A percentile compares a stretch with the other conserved stretches of the same genome.
These are phyloP conservation scores for Nemania serpens DNA, from an alignment of 2,329 filamentous ascomycete species.

Conservation along the genomic window DNA sequence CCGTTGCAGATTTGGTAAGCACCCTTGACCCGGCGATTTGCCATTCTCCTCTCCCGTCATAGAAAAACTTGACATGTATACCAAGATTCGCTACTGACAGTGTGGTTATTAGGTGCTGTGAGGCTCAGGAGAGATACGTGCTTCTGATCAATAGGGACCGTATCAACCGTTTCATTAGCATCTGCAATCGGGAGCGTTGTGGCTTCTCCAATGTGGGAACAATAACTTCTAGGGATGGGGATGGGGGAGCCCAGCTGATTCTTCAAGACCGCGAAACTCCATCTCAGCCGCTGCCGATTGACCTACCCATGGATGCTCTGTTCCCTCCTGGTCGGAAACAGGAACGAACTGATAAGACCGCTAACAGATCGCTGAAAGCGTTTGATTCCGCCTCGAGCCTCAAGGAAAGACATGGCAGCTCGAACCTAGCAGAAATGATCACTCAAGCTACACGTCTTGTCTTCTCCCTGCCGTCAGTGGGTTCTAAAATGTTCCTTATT, in stretches of 20 bases:
- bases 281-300: constrained; percentile 36
- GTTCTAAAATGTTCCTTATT: constrained; percentile 97
- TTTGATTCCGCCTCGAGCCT: constrained; percentile 75
- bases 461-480: constrained; percentile 83
- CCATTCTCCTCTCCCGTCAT: neutral
- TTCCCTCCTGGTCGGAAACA: constrained; percentile 39
- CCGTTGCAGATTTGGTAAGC: constrained; percentile 85
- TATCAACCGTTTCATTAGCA: constrained; percentile 75
- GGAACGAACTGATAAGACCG: constrained; percentile 36
- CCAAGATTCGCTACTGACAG: neutral
- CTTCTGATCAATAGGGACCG: constrained; percentile 81
- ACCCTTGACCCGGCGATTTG: neutral
- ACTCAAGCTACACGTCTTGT: constrained; percentile 77
- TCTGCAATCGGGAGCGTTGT: constrained; percentile 79
- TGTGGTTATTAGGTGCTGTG: constrained; percentile 61
- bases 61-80: neutral
- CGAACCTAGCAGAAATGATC: constrained; percentile 59
- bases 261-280: constrained; percentile 50
- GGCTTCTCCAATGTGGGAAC: constrained; percentile 90
- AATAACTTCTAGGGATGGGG: constrained; percentile 65
- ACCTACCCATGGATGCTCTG: constrained; percentile 40
- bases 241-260: constrained; percentile 72
- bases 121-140: constrained; percentile 96
- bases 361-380: constrained; percentile 26
- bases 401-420: constrained; percentile 64